Base-by-base conservation (phyloP, 2,329 filamentous ascomycete species). In the Byssoonygena ceratinophila region DNA sequence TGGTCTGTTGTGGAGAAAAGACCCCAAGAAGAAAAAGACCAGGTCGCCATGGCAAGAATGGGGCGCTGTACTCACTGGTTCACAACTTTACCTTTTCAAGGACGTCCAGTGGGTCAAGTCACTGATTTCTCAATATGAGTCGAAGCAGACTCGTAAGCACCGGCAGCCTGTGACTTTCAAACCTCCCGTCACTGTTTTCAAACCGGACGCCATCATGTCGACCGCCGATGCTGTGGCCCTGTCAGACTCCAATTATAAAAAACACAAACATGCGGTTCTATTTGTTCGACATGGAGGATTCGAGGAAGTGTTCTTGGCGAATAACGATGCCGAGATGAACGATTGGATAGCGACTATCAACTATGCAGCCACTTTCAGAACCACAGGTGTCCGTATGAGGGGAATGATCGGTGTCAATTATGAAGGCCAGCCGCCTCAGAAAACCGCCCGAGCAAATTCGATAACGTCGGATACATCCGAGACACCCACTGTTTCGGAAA, bases 21-120 rank as follows among this genome's bases (percentile, higher is more conserved):
- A 95, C 58, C 73, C 78, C 1, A 96, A 94, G 71, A 95, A 91
- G 71, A 91, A 92, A 71, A 94, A 94, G 68, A 85, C 89, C 0
- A 80, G 91, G 40, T 96, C 91, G 9, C 91, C 92, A 1, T 98
- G 92, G 92, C 91, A 96, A 65, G 92, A 98, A 76, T 98, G 92
- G 92, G 92, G 92, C 49, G 92, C 89, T 22, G 85, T 98, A 54
- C 77, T 98, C 27, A 98, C 92, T 0, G 88, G 91, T n/a, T 94
- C 92, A 4, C 91, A 96, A 63, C 78, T 98, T 6, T 98, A 96
- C 67, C 88, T 98, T 68, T 98, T 97, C 73, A 84, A 87, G 54
- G 96, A 97, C 65, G 85, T 88, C 4, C 77, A 82, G 18, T 98
- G 92, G 91, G 82, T 94, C 31, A 97, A 95, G 68, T 85, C 79